These are phyloP conservation scores for Tephrocybe rancida DNA, from an alignment of 768 basidiomycete species.

Conservation along the genomic window DNA sequence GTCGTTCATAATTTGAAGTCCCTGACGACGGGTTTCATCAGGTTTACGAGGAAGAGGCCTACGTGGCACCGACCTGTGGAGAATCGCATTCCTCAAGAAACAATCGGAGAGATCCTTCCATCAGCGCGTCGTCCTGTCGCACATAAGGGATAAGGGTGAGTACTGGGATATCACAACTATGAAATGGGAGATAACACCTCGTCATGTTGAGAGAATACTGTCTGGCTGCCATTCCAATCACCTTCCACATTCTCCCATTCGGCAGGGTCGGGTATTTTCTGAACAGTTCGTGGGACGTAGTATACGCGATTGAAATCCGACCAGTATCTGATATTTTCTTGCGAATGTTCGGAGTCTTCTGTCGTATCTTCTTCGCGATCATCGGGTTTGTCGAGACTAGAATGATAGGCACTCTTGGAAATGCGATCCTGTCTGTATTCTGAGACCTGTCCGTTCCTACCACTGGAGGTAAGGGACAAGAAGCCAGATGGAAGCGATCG, in stretches of 20 bases:
- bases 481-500: constrained; percentile 2
- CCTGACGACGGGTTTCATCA: constrained; percentile 38
- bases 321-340: constrained; percentile 56
- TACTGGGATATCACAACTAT: neutral
- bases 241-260: constrained; percentile 56
- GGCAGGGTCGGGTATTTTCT: constrained; percentile 59
- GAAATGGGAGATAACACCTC: constrained; percentile 38
- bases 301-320: constrained; percentile 69
- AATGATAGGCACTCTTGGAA: constrained; percentile 57
- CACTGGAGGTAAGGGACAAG: neutral
- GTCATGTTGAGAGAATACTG: constrained; percentile 55
- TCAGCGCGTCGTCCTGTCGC: constrained; percentile 58
- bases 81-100: constrained; percentile 78
- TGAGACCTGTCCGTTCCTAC: constrained; percentile 47
- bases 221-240: constrained; percentile 58
- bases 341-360: constrained; percentile 9
- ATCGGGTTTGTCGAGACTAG: constrained; percentile 32
- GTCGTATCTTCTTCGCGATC: constrained; percentile 4
- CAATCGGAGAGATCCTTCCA: constrained; percentile 68
- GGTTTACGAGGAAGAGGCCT: neutral
- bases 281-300: constrained; percentile 66
- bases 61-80: constrained; percentile 56
- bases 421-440: constrained; percentile 58
- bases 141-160: no score
- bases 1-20: constrained; percentile 70